phyloP scores from a whole-genome alignment of 2,329 filamentous ascomycete species.

The Coniochaeta sp. region DNA sequence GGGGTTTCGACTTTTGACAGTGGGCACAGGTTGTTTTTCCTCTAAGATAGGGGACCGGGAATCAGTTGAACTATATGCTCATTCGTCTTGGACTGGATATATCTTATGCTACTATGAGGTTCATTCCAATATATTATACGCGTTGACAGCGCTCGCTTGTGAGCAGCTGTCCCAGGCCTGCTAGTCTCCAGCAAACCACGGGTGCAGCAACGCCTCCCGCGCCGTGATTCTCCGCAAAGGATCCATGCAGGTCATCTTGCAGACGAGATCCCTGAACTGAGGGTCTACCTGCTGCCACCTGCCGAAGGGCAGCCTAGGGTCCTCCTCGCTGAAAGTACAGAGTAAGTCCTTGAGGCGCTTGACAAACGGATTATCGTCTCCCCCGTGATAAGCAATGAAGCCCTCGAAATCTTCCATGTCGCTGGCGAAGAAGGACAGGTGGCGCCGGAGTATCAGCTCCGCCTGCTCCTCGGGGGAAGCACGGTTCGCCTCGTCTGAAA shows the following conservation, averaged over 20 bases:
- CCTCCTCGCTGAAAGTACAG: conserved; percentile 5
- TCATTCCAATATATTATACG: too few species aligned
- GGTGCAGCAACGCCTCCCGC: conserved; percentile 6
- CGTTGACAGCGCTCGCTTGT: neutral
- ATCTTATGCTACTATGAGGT: too few species aligned
- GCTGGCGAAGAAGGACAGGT: conserved; percentile 11
- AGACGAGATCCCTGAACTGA: conserved; percentile 8
- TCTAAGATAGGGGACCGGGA: too few species aligned
- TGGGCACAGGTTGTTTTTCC: too few species aligned
- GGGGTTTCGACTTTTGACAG: too few species aligned
- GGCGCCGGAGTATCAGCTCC: conserved; percentile 9
- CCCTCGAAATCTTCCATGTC: conserved; percentile 9
- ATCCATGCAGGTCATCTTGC: conserved; percentile 11
- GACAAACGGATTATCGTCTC: conserved; percentile 7
- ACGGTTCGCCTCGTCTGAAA: conserved; percentile 8
- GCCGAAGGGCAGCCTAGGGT: conserved; percentile 7
- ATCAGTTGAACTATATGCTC: too few species aligned
- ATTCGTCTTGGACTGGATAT: too few species aligned
- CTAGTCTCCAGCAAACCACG: conserved; percentile 7
- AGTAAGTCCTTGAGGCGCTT: conserved; percentile 7
- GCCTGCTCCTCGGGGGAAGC: conserved; percentile 9
- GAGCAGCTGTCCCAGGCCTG: neutral
- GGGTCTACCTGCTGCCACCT: conserved; percentile 7
- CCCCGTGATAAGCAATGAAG: conserved; percentile 8
- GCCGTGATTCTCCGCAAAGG: conserved; percentile 10